Evolutionary conservation across 106 monocot genomes (phyloP).

Genomic region (Xerophyta viscosa): DNA sequence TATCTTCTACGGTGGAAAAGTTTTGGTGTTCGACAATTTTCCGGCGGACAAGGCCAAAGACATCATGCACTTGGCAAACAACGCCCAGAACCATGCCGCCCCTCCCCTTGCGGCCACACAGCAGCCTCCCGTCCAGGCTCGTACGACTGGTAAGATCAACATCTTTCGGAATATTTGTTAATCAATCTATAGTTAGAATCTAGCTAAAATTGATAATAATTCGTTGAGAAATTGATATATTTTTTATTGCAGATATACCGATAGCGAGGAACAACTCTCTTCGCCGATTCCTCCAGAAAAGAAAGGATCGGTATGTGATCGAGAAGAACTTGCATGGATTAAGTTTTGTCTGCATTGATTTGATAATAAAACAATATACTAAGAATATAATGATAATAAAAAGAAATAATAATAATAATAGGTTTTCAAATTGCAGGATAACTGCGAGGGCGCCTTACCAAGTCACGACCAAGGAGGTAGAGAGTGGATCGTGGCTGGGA

Average conservation of each 20-base stretch:
- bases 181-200: too few species aligned
- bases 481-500: slow-evolving; percentile 7
- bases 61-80: slow-evolving; percentile 31
- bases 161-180: too few species aligned
- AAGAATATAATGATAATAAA: neutral
- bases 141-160: too few species aligned
- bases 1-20: slow-evolving; percentile 55
- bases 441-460: slow-evolving; percentile 29
- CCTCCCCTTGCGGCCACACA: too few species aligned
- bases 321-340: too few species aligned
- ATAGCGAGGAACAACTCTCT: slow-evolving; percentile 31
- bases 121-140: too few species aligned
- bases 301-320: slow-evolving; percentile 28
- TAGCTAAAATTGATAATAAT: too few species aligned
- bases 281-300: slow-evolving; percentile 35
- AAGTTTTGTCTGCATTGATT: neutral
- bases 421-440: slow-evolving; percentile 11
- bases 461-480: slow-evolving; percentile 9
- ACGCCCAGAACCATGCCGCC: too few species aligned
- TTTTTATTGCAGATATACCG: slow-evolving; percentile 22
- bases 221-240: too few species aligned
- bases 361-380: neutral
- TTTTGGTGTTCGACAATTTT: slow-evolving; percentile 60
- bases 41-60: slow-evolving; percentile 33
- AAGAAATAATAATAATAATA: too few species aligned